Base-by-base conservation (phyloP, 495 filamentous ascomycete species). In the Echria macrotheca region DNA sequence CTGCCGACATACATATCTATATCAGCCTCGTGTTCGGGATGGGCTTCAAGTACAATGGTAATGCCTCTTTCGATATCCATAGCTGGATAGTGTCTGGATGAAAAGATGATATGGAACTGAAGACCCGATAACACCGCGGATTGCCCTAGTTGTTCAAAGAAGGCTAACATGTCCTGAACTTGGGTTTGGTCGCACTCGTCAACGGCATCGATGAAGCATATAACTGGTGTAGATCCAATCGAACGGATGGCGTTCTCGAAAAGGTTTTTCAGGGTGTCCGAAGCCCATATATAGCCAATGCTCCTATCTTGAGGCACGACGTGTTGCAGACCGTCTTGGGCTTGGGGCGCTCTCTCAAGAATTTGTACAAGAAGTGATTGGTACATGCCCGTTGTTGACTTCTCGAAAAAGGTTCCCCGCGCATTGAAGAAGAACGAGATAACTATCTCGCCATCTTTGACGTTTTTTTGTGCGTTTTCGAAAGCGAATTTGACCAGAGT, bases 21-120 rank as follows among this genome's bases (percentile, higher is more conserved):
- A 31, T 57, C 57, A 14, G 49, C 10, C 17, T 9, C 29, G 17
- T 60, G 57, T 7, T 46, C 54, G 10, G 17, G 12, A 33, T 54
- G 23, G 9, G 48, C 5, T 25, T 63, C 60, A 3, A 64, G 37
- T 0, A 29, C 39, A 9, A 64, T 12, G 19, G 52, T 43, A 1
- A 63, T 46, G 4, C 68, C 66, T 17, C 56, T 52, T n/a, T 52
- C 15, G 2, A 72, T 59, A 2, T 24, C 45, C 23, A 78, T 71
- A 36, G 67, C 49, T 5, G 74, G 74, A 46, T 76, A 75, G 55
- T 77, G 70, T 1, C 74, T 65, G 54, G 73, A 76, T 0, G 75
- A 74, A 38, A 77, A 69, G 40, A 70, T 75, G 8, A 72, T 32
- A 8, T 37, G 43, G 23, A 67, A 38, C 12, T 24, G 40, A 18